Percentiles rank a stretch among this genome's conserved stretches.
Evolutionary conservation across 768 basidiomycete species (phyloP).

Genomic region (Lactarius quietus): DNA sequence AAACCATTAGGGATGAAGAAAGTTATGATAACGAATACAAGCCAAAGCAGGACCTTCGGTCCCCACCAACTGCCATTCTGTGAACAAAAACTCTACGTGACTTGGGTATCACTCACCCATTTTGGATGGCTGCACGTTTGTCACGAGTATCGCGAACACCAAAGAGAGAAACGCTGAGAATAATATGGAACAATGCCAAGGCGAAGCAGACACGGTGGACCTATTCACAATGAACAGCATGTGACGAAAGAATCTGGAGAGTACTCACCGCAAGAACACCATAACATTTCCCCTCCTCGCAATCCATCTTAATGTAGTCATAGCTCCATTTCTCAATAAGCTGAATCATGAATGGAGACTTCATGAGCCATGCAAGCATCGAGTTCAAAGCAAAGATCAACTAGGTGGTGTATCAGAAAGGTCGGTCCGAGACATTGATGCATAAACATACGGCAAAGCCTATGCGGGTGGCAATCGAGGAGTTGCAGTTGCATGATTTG

Average conservation of each 20-base stretch:
- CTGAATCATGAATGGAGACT: constrained; percentile 81
- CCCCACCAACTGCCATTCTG: constrained; percentile 85
- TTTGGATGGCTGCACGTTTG: constrained; percentile 93
- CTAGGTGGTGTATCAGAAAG: constrained; percentile 37
- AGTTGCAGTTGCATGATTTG: constrained; percentile 99
- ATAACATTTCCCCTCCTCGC: constrained; percentile 89
- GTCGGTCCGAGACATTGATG: neutral
- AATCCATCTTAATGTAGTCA: constrained; percentile 99
- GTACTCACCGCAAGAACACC: constrained; percentile 85
- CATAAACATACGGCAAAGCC: constrained; percentile 75
- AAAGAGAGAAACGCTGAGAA: constrained; percentile 74
- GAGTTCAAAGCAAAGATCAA: constrained; percentile 96
- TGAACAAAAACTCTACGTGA: constrained; percentile 15
- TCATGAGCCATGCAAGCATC: constrained; percentile 95
- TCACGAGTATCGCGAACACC: constrained; percentile 88
- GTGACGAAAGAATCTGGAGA: neutral
- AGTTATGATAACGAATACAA: constrained; percentile 71
- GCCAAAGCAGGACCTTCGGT: constrained; percentile 88
- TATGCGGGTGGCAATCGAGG: constrained; percentile 94
- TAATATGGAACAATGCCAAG: constrained; percentile 79
- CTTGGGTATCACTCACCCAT: constrained; percentile 58
- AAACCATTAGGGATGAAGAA: constrained; percentile 97
- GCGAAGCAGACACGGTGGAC: constrained; percentile 98
- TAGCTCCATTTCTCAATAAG: constrained; percentile 90
- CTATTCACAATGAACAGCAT: constrained; percentile 36